Evolutionary conservation across 495 filamentous ascomycete species (phyloP), one percentile per base, ranked within the genome.

Genomic region (Hyaloscypha hepaticicola): DNA sequence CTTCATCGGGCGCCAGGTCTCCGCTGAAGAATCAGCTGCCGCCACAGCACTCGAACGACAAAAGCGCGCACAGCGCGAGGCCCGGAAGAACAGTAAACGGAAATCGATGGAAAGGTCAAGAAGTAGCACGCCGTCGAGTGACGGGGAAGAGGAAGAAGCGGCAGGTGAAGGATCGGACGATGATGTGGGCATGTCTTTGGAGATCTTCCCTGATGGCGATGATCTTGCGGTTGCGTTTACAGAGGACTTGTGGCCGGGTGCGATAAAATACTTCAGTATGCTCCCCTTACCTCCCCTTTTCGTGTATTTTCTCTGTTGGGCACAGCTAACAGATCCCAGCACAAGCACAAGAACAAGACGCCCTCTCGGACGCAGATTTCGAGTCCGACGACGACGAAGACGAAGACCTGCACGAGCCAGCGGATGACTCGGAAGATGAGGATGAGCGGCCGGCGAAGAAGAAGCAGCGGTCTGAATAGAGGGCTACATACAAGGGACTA

Each of bases 201-300:
- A 97, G 75, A 87, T 94, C 61, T 96, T 92, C 80, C 87, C 87
- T 1, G 82, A 82, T 26, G 94, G 91, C 5, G 91, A 95, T 60
- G 87, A 91, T 64, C 67, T 97, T 19, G 93, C 93, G 22, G 80
- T 93, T 61, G 77, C 87, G 28, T 77, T 97, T 67, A 85, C 90
- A 24, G 93, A 97, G 66, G 93, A 97, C 65, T 78, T 97, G 55
- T 98, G 88, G 87, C 88, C 91, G 27, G 83, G 86, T 58, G 94
- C 94, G 27, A 83, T 96, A 71, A 93, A 91, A 73, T 93, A 93
- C 74, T 98, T 93, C 75, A 90, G 92, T 96, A 78, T 75, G 90
- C 14, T 29, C 27, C 27, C 25, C 27, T 60, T 16, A 25, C n/a
- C 6, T 60, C 21, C n/a, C 63, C 9, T 21, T 27, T 50, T 24